phyloP scores from a whole-genome alignment of 2,329 filamentous ascomycete species.

The Trichoderma endophyticum region DNA sequence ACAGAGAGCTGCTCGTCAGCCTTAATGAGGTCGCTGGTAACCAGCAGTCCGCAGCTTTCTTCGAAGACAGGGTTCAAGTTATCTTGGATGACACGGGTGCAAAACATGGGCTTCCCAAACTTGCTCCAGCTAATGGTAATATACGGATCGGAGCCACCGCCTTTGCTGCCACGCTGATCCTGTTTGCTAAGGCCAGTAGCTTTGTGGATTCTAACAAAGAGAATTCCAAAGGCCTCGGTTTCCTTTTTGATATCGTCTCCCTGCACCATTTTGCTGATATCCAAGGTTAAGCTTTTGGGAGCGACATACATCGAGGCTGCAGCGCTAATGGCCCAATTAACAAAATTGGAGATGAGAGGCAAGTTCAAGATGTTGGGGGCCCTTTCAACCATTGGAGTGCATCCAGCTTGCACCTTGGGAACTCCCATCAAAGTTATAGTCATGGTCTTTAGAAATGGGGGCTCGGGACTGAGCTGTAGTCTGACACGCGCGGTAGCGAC shows the following conservation, averaged over 20 bases:
- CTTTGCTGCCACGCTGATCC: conserved; percentile 74
- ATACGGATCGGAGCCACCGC: conserved; percentile 91
- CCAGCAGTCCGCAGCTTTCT: conserved; percentile 78
- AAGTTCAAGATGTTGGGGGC: conserved; percentile 90
- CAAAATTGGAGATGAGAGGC: conserved; percentile 91
- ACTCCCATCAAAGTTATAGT: conserved; percentile 94
- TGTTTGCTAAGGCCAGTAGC: conserved; percentile 88
- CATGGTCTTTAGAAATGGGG: conserved; percentile 86
- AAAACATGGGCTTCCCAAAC: conserved; percentile 97
- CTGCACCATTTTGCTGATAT: conserved; percentile 84
- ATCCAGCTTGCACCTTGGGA: conserved; percentile 84
- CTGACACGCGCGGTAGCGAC: conserved; percentile 83
- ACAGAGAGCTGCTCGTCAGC: conserved; percentile 90
- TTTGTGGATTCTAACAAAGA: conserved; percentile 89
- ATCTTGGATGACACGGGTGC: conserved; percentile 92
- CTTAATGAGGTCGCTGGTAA: conserved; percentile 87
- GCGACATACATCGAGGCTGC: conserved; percentile 90
- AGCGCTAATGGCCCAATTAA: conserved; percentile 89
- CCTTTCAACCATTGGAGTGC: conserved; percentile 86
- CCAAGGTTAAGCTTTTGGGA: conserved; percentile 89
- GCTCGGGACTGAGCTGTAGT: conserved; percentile 81
- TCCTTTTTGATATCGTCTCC: conserved; percentile 93
- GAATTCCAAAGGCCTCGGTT: conserved; percentile 77
- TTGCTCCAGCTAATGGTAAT: conserved; percentile 95
- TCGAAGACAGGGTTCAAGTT: conserved; percentile 91